Base-by-base conservation (phyloP, 116 monocot genomes). In the Papilionanthe hybrid region DNA sequence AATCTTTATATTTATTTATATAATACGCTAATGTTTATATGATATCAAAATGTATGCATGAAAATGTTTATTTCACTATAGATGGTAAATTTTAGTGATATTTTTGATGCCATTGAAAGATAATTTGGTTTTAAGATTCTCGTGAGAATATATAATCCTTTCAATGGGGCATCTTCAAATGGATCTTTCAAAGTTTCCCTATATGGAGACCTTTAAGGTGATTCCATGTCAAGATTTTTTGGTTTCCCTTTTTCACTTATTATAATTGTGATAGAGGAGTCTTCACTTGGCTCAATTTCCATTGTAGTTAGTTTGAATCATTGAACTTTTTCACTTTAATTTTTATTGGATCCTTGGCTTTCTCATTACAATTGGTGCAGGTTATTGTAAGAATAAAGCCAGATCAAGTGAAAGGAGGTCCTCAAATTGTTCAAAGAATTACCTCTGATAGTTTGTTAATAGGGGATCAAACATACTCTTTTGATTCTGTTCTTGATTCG, bases 321-420 rank as follows among this genome's bases (percentile, higher is more conserved):
- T 15, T 22, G 22, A 20, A 43, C 7, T 1, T 73, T 73, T 42
- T 15, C 53, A 47, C 1, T 41, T 22, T 5, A 48, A 75, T 43
- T 20, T 42, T 43, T 28, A 42, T 42, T 20, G 18, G 41, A 0
- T 47, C 5, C 57, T 29, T 47, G 12, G 13, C 48, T 22, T 78
- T 77, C 20, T 55, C 74, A 15, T 57, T 28, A 8, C 32, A 57
- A 3, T 25, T 28, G 47, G 27, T 49, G 44, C 49, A 88, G 88
- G 85, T 88, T 63, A 55, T 80, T 65, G 83, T 88, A 25, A 88
- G 88, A 77, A 72, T 85, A 66, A 85, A 66, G 11, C 82, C 88
- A 7, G 77, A 30, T 42, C 82, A 75, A 8, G 69, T 79, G 68
- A 66, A 42, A 53, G 88, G 79, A 72, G 78, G 78, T 7, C 58